Evolutionary conservation across 306 rosid species (phyloP), one percentile per base, ranked within the genome.

Genomic region (Purshia tridentata): DNA sequence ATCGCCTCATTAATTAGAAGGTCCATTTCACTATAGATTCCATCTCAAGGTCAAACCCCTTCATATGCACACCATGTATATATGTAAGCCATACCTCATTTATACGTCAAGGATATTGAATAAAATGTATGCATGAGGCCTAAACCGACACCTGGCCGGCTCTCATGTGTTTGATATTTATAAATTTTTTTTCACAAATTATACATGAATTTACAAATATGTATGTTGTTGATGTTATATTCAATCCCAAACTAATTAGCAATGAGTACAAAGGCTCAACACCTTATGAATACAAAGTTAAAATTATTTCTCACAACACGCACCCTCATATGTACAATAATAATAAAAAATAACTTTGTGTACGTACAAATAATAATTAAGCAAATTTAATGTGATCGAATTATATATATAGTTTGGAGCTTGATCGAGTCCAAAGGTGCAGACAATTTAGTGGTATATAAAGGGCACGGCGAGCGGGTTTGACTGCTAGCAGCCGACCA

Each of bases 71-170:
- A 8, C 5, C 18, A 20, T 35, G 29, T 47, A 57, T 8, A 16
- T 47, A 57, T 8, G 92, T 87, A 82, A 84, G 84, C 74, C 54
- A 58, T 55, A 74, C 81, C 65, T 82, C 91, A 84, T 75, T 55
- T 72, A n/a, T 55, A 73, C 90, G 81, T 73, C 78, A 78, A 76
- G 37, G 16, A 44, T 61, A 18, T n/a, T n/a, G 18, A 44, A 20
- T n/a, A 2, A 9, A 6, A 42, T 44, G 19, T 29, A 19, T 39
- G 52, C 14, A 35, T 42, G 50, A 11, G 22, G 75, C 71, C 18
- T 64, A 46, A 11, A 39, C 13, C 6, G 64, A 45, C 73, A 22
- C 37, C 15, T 40, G 47, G 11, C 15, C 19, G 47, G 11, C 35
- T 6, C 2, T 1, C 15, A 10, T 2, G 4, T 20, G 51, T 41